Percentiles rank a stretch among this genome's conserved stretches.
These are phyloP conservation scores for Saccharum spontaneum DNA, from an alignment of 176 grass and related monocot species.

Conservation along the genomic window DNA sequence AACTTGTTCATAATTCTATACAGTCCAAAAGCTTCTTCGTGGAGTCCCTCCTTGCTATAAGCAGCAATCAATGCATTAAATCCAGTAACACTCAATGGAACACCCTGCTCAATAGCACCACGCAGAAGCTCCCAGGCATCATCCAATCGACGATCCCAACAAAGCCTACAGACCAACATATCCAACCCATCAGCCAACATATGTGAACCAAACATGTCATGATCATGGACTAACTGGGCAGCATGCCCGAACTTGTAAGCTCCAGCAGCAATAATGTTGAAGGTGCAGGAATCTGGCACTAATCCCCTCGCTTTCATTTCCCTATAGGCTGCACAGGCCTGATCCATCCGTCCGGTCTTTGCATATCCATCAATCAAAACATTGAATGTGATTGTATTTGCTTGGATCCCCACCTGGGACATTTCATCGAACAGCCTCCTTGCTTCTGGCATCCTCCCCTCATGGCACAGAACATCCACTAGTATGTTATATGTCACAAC, in stretches of 20 bases:
- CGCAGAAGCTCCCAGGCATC: constrained; percentile 56
- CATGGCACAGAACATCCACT: constrained; percentile 52
- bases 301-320: constrained; percentile 71
- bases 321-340: constrained; percentile 48
- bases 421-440: constrained; percentile 67
- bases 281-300: constrained; percentile 76
- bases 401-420: constrained; percentile 48
- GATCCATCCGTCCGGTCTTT: constrained; percentile 65
- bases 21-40: constrained; percentile 67
- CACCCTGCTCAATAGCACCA: constrained; percentile 47
- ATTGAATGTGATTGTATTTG: constrained; percentile 81
- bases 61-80: constrained; percentile 76
- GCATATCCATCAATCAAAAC: constrained; percentile 84
- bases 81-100: constrained; percentile 53
- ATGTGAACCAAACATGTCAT: constrained; percentile 49
- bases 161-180: constrained; percentile 63
- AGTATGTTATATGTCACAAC: constrained; percentile 84
- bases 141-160: constrained; percentile 70
- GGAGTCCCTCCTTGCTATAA: constrained; percentile 76
- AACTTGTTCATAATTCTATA: constrained; percentile 61
- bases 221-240: constrained; percentile 11
- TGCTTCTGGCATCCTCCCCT: constrained; percentile 71
- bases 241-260: constrained; percentile 60
- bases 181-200: constrained; percentile 41
- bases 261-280: constrained; percentile 80